Percentiles rank a stretch among this genome's conserved stretches.
phyloP scores from a whole-genome alignment of 75 land plant genomes.

The Isoetes taiwanensis region DNA sequence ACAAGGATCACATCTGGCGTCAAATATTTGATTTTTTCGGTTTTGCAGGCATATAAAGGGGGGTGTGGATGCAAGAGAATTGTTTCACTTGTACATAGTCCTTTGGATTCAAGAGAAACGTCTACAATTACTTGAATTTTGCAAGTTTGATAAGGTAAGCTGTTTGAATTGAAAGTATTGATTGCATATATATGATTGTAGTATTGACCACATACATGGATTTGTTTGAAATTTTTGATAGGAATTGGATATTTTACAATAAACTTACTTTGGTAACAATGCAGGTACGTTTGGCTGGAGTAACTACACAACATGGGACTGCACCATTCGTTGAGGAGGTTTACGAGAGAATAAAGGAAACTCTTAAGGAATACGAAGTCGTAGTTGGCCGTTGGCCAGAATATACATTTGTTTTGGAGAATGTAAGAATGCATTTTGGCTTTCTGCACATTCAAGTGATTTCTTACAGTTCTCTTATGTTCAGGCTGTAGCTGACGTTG shows the following conservation, averaged over 20 bases:
- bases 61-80: conserved; percentile 77
- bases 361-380: conserved; percentile 69
- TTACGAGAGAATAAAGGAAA: conserved; percentile 68
- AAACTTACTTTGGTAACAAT: neutral
- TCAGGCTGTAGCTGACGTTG: conserved; percentile 89
- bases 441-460: neutral
- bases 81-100: conserved; percentile 58
- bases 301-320: conserved; percentile 45
- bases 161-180: neutral
- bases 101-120: conserved; percentile 81
- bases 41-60: conserved; percentile 46
- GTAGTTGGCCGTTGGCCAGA: conserved; percentile 85
- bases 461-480: neutral
- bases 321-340: conserved; percentile 60
- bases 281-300: conserved; percentile 67
- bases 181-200: neutral
- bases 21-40: neutral
- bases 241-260: neutral
- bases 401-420: conserved; percentile 58
- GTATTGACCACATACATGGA: neutral
- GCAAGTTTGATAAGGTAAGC: conserved; percentile 71
- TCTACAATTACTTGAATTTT: conserved; percentile 46
- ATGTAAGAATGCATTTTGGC: conserved; percentile 32
- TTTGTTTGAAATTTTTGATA: neutral
- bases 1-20: neutral